Evolutionary conservation across 2,329 filamentous ascomycete species (phyloP).

Genomic region (Grosmannia serpens): DNA sequence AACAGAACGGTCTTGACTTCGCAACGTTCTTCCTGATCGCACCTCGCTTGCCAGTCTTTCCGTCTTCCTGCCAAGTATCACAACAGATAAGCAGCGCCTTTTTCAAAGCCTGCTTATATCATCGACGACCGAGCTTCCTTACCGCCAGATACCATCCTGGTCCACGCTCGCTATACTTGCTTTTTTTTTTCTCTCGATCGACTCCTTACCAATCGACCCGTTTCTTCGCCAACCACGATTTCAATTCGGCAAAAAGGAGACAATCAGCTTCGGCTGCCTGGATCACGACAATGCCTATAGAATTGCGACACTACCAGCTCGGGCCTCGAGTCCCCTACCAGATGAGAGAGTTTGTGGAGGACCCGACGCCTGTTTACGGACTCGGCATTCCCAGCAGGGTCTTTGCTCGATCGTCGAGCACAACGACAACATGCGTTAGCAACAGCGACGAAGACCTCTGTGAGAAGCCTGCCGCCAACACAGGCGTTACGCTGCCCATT

Average conservation of each 20-base stretch:
- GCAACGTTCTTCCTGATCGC: not conserved
- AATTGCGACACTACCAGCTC: slow-evolving; percentile 13
- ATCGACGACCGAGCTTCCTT: not conserved
- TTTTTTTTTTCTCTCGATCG: too few relatives aligned
- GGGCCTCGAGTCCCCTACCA: slow-evolving; percentile 16
- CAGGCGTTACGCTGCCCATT: slow-evolving; percentile 51
- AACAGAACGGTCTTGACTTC: not conserved
- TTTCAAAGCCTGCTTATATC: not conserved
- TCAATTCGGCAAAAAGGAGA: not conserved
- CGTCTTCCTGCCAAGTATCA: not conserved
- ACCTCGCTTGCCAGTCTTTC: slow-evolving; percentile 2
- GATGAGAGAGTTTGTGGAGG: not conserved
- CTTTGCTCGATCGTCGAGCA: slow-evolving; percentile 13
- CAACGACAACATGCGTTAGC: slow-evolving; percentile 2
- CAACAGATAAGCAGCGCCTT: too few relatives aligned
- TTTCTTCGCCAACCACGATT: not conserved
- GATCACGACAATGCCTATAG: slow-evolving; percentile 10
- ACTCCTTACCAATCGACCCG: not conserved
- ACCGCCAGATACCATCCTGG: not conserved
- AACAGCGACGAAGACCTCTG: slow-evolving; percentile 31
- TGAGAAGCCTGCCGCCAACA: slow-evolving; percentile 46
- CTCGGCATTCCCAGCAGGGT: slow-evolving; percentile 12
- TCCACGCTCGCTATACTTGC: too few relatives aligned
- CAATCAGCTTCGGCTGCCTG: not conserved
- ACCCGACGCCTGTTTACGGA: slow-evolving; percentile 12